Evolutionary conservation across 805 yeast species (phyloP).

Genomic region (Candida khao-thaluensis): DNA sequence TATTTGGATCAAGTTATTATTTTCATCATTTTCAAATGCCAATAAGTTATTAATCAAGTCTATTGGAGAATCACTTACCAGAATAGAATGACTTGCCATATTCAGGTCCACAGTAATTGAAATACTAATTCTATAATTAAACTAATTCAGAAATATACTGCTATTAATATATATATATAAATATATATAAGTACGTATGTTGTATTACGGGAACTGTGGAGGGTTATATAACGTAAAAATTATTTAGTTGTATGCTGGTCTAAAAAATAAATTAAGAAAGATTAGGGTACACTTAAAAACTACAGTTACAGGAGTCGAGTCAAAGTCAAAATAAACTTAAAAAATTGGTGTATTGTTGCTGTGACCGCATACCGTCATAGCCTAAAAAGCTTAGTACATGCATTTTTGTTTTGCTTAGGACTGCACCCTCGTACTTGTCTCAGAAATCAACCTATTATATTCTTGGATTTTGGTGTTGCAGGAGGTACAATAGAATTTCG

Average conservation of each 20-base stretch:
- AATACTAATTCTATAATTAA: not conserved
- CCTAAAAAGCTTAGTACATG: not conserved
- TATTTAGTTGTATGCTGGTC: no score
- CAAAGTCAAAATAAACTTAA: slow-evolving; percentile 1
- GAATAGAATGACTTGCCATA: no score
- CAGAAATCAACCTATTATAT: slow-evolving; percentile 4
- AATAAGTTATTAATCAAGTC: slow-evolving; percentile 18
- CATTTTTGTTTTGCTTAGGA: slow-evolving; percentile 5
- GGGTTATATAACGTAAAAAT: no score
- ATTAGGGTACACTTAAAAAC: not conserved
- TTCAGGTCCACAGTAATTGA: no score
- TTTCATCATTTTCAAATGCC: slow-evolving; percentile 28
- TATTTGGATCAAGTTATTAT: slow-evolving; percentile 35
- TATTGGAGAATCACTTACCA: slow-evolving; percentile 12
- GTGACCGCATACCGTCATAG: slow-evolving; percentile 1
- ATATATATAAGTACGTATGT: no score
- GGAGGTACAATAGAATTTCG: slow-evolving; percentile 5
- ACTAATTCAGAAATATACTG: no score
- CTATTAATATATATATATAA: no score
- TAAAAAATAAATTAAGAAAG: slow-evolving; percentile 2
- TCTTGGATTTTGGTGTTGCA: slow-evolving; percentile 8
- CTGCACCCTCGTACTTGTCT: slow-evolving; percentile 1
- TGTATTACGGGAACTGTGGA: no score
- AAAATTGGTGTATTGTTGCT: slow-evolving; percentile 7
- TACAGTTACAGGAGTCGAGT: not conserved